These are phyloP conservation scores for Corchorus olitorius DNA, from an alignment of 345 rosid species.

Conservation along the genomic window DNA sequence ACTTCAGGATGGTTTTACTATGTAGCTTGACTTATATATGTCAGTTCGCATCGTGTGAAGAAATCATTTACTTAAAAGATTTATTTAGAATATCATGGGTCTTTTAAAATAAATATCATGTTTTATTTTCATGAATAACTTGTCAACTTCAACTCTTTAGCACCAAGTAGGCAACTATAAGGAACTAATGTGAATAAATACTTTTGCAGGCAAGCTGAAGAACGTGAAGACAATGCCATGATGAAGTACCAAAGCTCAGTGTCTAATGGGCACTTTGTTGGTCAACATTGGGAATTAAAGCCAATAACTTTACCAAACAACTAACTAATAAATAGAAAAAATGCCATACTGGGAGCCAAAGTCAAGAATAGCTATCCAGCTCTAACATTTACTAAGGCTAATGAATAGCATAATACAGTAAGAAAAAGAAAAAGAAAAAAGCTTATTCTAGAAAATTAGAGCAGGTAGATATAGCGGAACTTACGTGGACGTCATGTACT, in stretches of 20 bases:
- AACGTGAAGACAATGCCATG: neutral
- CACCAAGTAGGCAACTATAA: neutral
- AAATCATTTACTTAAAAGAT: neutral
- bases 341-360: conserved; percentile 3
- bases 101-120: neutral
- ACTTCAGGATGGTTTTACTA: too few relatives aligned
- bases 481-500: conserved; percentile 96
- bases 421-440: conserved; percentile 14
- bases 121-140: neutral
- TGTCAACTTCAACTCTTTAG: neutral
- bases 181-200: conserved; percentile 11
- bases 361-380: neutral
- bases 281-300: neutral
- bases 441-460: neutral
- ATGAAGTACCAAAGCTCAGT: neutral
- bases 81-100: neutral
- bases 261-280: neutral
- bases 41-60: neutral
- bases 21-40: too few relatives aligned
- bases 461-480: conserved; percentile 31
- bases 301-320: neutral
- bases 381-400: neutral
- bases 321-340: neutral
- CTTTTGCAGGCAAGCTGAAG: neutral
- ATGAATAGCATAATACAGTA: neutral